phyloP scores from a whole-genome alignment of 1,139 yeast species.

The Sugiyamaella pinicola region DNA sequence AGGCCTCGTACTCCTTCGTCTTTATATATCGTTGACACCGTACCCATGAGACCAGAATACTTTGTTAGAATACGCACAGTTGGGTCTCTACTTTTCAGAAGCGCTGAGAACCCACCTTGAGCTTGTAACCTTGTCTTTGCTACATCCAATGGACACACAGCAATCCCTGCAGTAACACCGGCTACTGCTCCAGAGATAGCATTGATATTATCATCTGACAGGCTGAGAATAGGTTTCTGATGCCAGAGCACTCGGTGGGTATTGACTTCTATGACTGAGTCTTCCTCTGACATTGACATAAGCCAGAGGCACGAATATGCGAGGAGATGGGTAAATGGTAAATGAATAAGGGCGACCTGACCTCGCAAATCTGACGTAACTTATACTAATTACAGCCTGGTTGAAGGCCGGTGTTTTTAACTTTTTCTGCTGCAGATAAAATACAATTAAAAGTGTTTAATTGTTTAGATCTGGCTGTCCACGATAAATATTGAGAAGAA shows the following conservation, averaged over 20 bases:
- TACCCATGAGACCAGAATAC: conserved; percentile 61
- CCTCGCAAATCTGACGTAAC: no score
- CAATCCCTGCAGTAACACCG: conserved; percentile 85
- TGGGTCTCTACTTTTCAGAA: conserved; percentile 22
- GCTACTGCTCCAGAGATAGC: conserved; percentile 87
- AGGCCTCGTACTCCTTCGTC: conserved; percentile 85
- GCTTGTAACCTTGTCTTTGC: conserved; percentile 95
- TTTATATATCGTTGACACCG: conserved; percentile 60
- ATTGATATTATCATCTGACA: conserved; percentile 47
- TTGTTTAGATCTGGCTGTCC: no score
- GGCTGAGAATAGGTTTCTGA: conserved; percentile 1
- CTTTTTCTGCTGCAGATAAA: no score
- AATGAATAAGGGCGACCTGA: no score
- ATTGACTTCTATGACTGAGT: conserved; percentile 17
- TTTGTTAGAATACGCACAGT: conserved; percentile 33
- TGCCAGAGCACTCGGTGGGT: conserved; percentile 19
- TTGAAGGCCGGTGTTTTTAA: no score
- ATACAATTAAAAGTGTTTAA: no score
- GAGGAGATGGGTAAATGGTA: no score
- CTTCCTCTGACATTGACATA: conserved; percentile 20
- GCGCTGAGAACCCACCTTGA: conserved; percentile 62
- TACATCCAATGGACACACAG: conserved; percentile 92
- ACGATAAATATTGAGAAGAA: no score
- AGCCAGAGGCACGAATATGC: not conserved
- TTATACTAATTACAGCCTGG: no score